Base-by-base conservation (phyloP, 345 rosid species). In the Eutrema yunnanense region DNA sequence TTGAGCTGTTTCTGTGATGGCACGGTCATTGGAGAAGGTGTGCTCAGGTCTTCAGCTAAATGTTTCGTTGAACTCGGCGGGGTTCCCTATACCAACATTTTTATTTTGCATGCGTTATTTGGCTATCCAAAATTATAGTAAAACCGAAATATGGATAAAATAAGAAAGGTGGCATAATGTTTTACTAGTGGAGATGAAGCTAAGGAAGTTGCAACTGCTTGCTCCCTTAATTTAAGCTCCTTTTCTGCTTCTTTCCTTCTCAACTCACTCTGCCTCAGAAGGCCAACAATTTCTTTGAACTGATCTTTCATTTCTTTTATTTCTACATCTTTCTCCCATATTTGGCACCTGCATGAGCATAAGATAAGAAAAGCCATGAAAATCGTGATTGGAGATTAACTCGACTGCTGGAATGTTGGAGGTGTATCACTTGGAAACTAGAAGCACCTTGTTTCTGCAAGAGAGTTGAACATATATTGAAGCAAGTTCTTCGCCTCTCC, bases 401-500 rank as follows among this genome's bases (percentile, higher is more conserved):
- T 59, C 12, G 16, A 71, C 16, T 3, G 51, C 49, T 34, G 55
- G 30, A 62, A 54, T 13, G 44, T n/a, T 33, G 27, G n/a, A 38
- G n/a, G 58, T 46, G 19, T 16, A 41, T 9, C 44, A 58, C 8
- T 37, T 59, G 2, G 22, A 30, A 67, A 69, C 53, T 44, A 11
- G 1, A 40, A 27, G 83, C 63, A 91, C 99, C 98, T 95, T 65
- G 90, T 62, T 77, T 92, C 98, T 50, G 85, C 90, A 49, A 88
- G 84, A 79, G 98, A 86, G 74, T 80, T 92, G 85, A 95, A 90
- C 96, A 90, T 88, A 69, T 95, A 85, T 34, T 95, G 98, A 74
- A 95, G 98, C 82, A 92, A 83, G 82, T 82, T 88, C 85, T 95
- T 95, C 11, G 99, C 98, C 76, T 95, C 98, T 76, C 87, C 98